A percentile compares a stretch with the other conserved stretches of the same genome.
These are phyloP conservation scores for Epichloe sylvatica DNA, from an alignment of 2,329 filamentous ascomycete genomes.

Conservation along the genomic window DNA sequence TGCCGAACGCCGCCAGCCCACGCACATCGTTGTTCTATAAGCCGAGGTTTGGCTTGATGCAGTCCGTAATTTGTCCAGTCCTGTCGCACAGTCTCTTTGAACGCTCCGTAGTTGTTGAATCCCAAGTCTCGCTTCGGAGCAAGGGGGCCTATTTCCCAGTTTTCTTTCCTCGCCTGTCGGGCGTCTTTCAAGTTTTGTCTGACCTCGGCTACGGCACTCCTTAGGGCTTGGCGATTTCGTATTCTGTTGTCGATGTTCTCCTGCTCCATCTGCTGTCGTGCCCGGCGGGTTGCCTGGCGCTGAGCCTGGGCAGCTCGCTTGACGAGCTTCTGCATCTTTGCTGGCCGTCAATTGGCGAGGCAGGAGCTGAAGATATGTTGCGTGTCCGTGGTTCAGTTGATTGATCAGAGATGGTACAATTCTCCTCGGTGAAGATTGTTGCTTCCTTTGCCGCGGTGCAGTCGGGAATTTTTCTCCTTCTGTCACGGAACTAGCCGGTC, in stretches of 20 bases:
- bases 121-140: constrained; percentile 65
- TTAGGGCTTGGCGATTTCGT: constrained; percentile 19
- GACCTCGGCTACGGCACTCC: constrained; percentile 19
- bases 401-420: not conserved
- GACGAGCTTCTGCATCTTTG: constrained; percentile 55
- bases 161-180: constrained; percentile 47
- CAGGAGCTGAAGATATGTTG: not conserved
- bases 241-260: constrained; percentile 17
- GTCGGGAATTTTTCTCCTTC: not conserved
- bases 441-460: not conserved
- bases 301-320: constrained; percentile 53
- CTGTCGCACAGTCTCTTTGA: constrained; percentile 22
- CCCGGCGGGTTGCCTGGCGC: constrained; percentile 43
- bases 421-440: not conserved
- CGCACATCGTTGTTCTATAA: constrained; percentile 30
- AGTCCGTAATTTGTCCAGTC: constrained; percentile 21
- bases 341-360: not conserved
- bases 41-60: constrained; percentile 16
- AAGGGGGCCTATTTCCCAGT: constrained; percentile 64
- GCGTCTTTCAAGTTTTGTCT: constrained; percentile 25
- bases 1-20: constrained; percentile 43
- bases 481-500: constrained; percentile 4
- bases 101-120: constrained; percentile 45
- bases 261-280: constrained; percentile 23
- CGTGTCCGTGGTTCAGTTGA: not conserved